Evolutionary conservation across 148 eudicot genomes (phyloP).

Genomic region (Rheum nobile): DNA sequence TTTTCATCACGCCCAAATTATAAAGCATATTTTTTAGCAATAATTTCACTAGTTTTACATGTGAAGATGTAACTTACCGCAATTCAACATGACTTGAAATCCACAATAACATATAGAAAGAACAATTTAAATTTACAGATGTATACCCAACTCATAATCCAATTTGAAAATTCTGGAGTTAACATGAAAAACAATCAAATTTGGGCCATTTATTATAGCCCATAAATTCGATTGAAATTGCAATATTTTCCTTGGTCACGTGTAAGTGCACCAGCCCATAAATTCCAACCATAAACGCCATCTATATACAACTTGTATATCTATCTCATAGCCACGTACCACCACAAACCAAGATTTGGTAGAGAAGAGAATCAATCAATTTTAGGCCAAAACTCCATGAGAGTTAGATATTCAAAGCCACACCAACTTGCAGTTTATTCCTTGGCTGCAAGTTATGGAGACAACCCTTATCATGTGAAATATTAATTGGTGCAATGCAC

Average conservation of each 20-base stretch:
- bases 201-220: background rate
- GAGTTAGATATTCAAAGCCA: background rate
- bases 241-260: background rate
- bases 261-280: conserved; percentile 1
- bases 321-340: background rate
- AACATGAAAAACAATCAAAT: background rate
- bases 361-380: background rate
- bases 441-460: background rate
- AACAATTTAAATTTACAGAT: background rate
- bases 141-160: background rate
- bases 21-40: background rate
- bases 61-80: background rate
- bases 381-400: background rate
- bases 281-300: conserved; percentile 5
- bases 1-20: background rate
- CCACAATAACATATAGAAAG: no score
- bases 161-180: background rate
- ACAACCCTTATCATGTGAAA: background rate
- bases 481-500: background rate
- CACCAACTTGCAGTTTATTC: background rate
- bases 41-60: background rate
- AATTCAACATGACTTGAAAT: no score
- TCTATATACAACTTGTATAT: background rate
- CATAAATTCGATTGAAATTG: background rate
- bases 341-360: conserved; percentile 4